These are phyloP conservation scores for Solanum neorickii DNA, from an alignment of 257 asterid species.

Conservation along the genomic window DNA sequence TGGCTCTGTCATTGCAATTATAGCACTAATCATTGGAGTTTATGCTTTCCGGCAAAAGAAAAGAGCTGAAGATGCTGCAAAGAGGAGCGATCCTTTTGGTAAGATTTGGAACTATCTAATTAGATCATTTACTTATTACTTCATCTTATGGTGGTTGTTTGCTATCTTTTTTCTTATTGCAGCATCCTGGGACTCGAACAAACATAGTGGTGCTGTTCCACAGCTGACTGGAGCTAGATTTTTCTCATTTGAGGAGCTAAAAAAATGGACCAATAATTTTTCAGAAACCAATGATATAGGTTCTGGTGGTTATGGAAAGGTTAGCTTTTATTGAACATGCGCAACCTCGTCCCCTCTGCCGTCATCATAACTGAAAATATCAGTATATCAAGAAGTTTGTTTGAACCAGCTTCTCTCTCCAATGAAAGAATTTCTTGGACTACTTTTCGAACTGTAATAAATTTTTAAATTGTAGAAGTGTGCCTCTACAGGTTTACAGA, in stretches of 20 bases:
- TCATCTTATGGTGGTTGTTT: not conserved
- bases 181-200: constrained; percentile 64
- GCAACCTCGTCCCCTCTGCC: not conserved
- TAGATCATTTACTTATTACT: not conserved
- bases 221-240: constrained; percentile 60
- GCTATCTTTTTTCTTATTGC: constrained; percentile 11
- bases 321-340: not conserved
- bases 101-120: constrained; percentile 1
- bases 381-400: not conserved
- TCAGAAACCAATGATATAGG: constrained; percentile 53
- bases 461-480: not conserved
- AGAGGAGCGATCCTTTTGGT: constrained; percentile 79
- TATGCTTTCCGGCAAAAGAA: constrained; percentile 68
- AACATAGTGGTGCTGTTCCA: constrained; percentile 73
- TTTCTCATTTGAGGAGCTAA: constrained; percentile 72
- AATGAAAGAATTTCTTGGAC: not conserved
- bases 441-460: not conserved
- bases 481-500: constrained; percentile 46
- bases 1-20: constrained; percentile 36
- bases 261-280: constrained; percentile 64
- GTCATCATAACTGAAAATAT: not conserved
- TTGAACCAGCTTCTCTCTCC: not conserved
- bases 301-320: constrained; percentile 94
- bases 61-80: constrained; percentile 55
- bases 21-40: constrained; percentile 49